Evolutionary conservation across 2,329 filamentous ascomycete species (phyloP), one percentile per base, ranked within the genome.

Genomic region (Rugonectria rugulosa): DNA sequence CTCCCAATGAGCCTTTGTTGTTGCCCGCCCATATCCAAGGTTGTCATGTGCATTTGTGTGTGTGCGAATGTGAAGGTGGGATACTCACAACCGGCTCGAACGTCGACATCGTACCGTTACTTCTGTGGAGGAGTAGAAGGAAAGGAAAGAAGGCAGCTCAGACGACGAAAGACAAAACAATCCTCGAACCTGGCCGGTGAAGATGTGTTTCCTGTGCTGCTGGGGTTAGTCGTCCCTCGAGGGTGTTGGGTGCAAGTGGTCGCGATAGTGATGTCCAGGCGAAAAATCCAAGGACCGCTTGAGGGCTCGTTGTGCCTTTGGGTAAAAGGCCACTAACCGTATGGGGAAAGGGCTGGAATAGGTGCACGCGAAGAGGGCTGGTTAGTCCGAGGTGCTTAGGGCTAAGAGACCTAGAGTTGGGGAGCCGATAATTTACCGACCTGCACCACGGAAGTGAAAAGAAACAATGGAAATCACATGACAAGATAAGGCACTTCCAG

Each of bases 71-170:
- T 43, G 46, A 53, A 52, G 52, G 53, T 64, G 53, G 59, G 55
- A 51, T 72, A 88, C 86, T 88, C 80, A 88, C 86, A 82, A 87
- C 85, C 78, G 79, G 76, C 82, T 88, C 86, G 79, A 88, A 88
- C 73, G 82, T 84, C 77, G 85, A 88, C 85, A 88, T 88, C 75
- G 81, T 70, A 70, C 65, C 67, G 71, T 77, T 73, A 74, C 67
- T 70, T 70, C 64, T 67, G 67, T 60, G 61, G 60, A 62, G 66
- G 9, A 23, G 23, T 21, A 21, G 58, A 67, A 65, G 60, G 60
- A 67, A 68, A 68, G 61, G 61, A 68, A 67, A 70, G 70, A 68
- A 68, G 65, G 68, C 67, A 71, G 68, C 65, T 72, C 67, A 69
- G 64, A 69, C 62, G 67, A 70, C 64, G 64, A 64, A 68, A 64